Base-by-base conservation (phyloP, 176 grass and related monocot genomes). In the Cocos nucifera region DNA sequence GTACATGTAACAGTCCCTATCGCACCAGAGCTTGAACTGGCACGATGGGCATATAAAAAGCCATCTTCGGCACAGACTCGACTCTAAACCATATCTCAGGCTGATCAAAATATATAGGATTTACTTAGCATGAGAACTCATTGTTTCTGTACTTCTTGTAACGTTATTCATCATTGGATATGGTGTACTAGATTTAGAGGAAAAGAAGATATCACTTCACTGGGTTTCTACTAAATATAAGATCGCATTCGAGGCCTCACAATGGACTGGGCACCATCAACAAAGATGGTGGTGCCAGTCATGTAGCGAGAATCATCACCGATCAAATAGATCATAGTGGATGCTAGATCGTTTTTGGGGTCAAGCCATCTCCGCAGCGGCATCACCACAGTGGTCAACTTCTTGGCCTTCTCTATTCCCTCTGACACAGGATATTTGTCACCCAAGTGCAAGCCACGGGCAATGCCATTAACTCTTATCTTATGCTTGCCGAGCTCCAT, bases 401-500 rank as follows among this genome's bases (percentile, higher is more conserved):
- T 87, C 61, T 84, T 65, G 0, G 77, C 86, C 66, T 78, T 87
- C 66, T 70, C 83, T 20, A 71, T 77, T 1, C 91, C 91, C 1
- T 84, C 73, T 0, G 71, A 79, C 2, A 54, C 27, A 0, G 91
- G 91, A 61, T 87, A 90, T 48, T 77, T 89, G 61, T 95, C 91
- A 0, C 29, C 56, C 56, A 95, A 49, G 74, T 95, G 90, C 28
- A 95, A 59, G 3, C 90, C 90, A 1, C 90, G 76, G 3, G 85
- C 78, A 19, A 86, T 61, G 4, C 83, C 77, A 25, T 95, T 87
- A 63, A 95, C 91, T 56, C 91, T 76, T 17, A 95, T 87, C 49
- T 87, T 90, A 75, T 90, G 75, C 75, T 95, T 95, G 15, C 91
- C 91, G 4, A 95, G 61, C 74, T 95, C 91, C 91, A 95, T 82